Evolutionary conservation across 2,329 filamentous ascomycete species (phyloP).

Genomic region (Paecilomyces variotii): DNA sequence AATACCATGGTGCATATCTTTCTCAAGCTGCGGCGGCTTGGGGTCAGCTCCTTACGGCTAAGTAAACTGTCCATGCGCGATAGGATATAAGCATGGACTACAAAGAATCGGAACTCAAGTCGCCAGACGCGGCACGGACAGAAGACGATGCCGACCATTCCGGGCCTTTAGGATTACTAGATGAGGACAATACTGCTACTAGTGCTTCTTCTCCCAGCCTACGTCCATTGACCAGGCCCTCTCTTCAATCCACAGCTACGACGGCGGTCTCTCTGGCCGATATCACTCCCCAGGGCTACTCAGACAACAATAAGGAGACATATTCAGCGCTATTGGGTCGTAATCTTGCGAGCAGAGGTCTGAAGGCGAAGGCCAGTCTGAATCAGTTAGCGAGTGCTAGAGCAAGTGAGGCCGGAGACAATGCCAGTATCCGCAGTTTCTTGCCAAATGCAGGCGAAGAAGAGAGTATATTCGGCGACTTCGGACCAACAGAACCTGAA

Average conservation of each 20-base stretch:
- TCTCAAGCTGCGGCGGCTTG: neutral
- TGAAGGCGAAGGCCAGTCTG: constrained; percentile 28
- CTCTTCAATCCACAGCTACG: constrained; percentile 58
- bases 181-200: constrained; percentile 20
- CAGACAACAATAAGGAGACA: constrained; percentile 59
- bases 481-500: constrained; percentile 40
- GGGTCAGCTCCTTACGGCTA: neutral
- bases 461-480: constrained; percentile 72
- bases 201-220: constrained; percentile 23
- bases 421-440: constrained; percentile 43
- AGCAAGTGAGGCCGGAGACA: constrained; percentile 45
- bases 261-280: constrained; percentile 78
- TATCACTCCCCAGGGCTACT: constrained; percentile 66
- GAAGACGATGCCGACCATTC: constrained; percentile 7
- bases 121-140: neutral
- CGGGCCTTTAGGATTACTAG: constrained; percentile 16
- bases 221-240: constrained; percentile 24
- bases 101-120: neutral
- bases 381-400: constrained; percentile 38
- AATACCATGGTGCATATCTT: neutral
- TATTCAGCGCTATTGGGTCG: constrained; percentile 42
- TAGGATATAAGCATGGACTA: neutral
- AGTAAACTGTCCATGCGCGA: constrained; percentile 1
- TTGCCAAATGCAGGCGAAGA: constrained; percentile 58
- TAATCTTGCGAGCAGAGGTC: constrained; percentile 17